phyloP scores from a whole-genome alignment of 2,329 filamentous ascomycete genomes.

The Cryphonectria carpinicola region DNA sequence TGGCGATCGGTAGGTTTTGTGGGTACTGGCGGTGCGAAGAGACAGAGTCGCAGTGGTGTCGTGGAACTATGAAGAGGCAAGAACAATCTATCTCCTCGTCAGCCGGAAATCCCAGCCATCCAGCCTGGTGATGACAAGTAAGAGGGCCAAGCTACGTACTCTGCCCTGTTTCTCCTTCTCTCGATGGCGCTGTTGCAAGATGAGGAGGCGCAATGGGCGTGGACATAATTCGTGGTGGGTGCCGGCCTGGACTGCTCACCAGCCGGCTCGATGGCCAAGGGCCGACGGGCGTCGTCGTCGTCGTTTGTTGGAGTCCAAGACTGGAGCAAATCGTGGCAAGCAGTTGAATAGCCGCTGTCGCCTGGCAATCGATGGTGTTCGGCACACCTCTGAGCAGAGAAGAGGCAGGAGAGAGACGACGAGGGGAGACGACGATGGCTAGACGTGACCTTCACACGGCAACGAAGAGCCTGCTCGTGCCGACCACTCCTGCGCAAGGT shows the following conservation, averaged over 20 bases:
- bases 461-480: not conserved
- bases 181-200: slow-evolving; percentile 6
- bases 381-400: not conserved
- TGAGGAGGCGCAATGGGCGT: slow-evolving; percentile 1
- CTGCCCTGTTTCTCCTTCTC: not conserved
- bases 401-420: not conserved
- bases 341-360: not conserved
- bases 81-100: slow-evolving; percentile 4
- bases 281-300: not conserved
- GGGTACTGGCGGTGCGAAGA: not conserved
- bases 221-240: slow-evolving; percentile 10
- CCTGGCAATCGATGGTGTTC: not conserved
- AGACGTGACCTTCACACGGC: not conserved
- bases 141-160: not conserved
- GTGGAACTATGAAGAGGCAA: not conserved
- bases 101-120: not conserved
- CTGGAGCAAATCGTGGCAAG: not conserved
- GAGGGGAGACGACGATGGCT: not conserved
- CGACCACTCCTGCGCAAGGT: not conserved
- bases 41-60: not conserved
- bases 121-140: not conserved
- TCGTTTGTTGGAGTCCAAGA: not conserved
- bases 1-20: too few species aligned
- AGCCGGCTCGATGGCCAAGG: slow-evolving; percentile 1
- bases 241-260: not conserved